phyloP scores from a whole-genome alignment of 1,139 yeast species.

The Pichia inconspicua region DNA sequence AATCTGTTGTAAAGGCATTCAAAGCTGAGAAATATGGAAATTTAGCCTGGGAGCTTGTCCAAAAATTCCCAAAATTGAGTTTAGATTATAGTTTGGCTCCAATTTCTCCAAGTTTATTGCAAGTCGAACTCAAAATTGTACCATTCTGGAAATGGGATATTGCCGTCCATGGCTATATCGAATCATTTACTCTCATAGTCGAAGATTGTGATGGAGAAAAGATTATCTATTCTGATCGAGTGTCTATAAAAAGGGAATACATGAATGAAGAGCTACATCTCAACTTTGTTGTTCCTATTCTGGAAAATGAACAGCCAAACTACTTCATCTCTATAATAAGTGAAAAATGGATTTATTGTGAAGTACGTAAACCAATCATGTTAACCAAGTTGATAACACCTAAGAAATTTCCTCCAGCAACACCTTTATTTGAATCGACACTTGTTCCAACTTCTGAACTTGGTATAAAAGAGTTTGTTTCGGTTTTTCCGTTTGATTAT shows the following conservation, averaged over 20 bases:
- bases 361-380: constrained; percentile 52
- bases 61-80: constrained; percentile 63
- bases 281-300: constrained; percentile 57
- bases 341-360: constrained; percentile 81
- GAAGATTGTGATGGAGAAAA: constrained; percentile 83
- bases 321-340: constrained; percentile 67
- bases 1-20: constrained; percentile 76
- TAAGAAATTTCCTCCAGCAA: constrained; percentile 57
- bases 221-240: constrained; percentile 51
- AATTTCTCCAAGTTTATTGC: constrained; percentile 57
- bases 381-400: constrained; percentile 55
- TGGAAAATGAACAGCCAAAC: constrained; percentile 64
- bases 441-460: constrained; percentile 43
- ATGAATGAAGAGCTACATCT: constrained; percentile 48
- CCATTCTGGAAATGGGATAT: constrained; percentile 79
- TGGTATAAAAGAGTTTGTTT: constrained; percentile 38
- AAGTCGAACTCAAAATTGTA: constrained; percentile 55
- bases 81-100: constrained; percentile 65
- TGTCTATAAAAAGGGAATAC: constrained; percentile 44
- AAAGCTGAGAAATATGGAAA: constrained; percentile 64
- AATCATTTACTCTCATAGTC: constrained; percentile 60
- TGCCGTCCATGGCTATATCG: constrained; percentile 53
- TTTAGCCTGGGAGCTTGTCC: constrained; percentile 51
- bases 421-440: constrained; percentile 45
- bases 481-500: constrained; percentile 37